A percentile compares a stretch with the other conserved stretches of the same genome.
Evolutionary conservation across 495 filamentous ascomycete species (phyloP).

Genomic region (Neurospora sublineolata): DNA sequence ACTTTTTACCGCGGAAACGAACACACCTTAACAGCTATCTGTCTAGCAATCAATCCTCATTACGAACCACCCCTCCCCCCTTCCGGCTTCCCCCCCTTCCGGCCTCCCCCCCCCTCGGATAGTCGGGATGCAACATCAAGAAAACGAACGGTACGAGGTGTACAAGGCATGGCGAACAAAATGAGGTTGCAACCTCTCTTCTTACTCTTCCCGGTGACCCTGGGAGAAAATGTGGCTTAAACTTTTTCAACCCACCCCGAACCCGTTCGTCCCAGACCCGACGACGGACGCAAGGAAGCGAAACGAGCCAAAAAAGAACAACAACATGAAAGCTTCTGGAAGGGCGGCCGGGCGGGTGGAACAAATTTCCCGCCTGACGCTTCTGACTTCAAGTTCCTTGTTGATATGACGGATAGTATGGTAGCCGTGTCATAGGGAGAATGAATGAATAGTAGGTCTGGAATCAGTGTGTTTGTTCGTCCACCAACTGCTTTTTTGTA

Average conservation of each 20-base stretch:
- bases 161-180: background rate
- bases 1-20: too few relatives aligned
- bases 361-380: background rate
- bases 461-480: too few relatives aligned
- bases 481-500: too few relatives aligned
- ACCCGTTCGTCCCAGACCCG: background rate
- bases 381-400: background rate
- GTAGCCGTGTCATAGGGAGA: too few relatives aligned
- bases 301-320: background rate
- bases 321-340: background rate
- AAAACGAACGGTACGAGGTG: background rate
- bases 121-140: background rate
- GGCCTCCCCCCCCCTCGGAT: background rate
- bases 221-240: background rate
- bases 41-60: too few relatives aligned
- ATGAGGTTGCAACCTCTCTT: background rate
- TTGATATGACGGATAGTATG: background rate
- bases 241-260: background rate
- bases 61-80: too few relatives aligned
- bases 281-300: too few relatives aligned
- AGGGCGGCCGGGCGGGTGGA: background rate
- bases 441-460: too few relatives aligned
- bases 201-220: background rate
- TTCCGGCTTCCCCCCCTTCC: too few relatives aligned
- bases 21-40: too few relatives aligned